These are phyloP conservation scores for Dryadomyces quercivorus DNA, from an alignment of 2,329 filamentous ascomycete species.

Conservation along the genomic window DNA sequence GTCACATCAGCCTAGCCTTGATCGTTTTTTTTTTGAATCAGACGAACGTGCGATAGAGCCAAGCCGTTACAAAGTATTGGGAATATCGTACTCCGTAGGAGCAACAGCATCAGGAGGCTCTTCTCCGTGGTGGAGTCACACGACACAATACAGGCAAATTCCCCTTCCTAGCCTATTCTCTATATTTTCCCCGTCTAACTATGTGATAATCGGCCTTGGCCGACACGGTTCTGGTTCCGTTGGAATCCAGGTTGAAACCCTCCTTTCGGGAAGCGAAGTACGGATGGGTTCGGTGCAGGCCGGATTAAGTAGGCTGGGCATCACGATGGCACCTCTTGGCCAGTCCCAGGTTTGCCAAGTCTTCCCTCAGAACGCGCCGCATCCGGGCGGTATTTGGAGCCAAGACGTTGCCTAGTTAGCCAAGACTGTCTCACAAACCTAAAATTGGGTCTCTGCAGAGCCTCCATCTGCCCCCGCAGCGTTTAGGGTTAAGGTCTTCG, in stretches of 20 bases:
- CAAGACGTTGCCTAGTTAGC: too few species aligned
- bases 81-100: not conserved
- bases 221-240: not conserved
- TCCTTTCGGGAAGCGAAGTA: not conserved
- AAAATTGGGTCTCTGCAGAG: conserved; percentile 1
- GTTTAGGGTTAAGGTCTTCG: not conserved
- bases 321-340: conserved; percentile 2
- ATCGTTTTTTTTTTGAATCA: not conserved
- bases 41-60: not conserved
- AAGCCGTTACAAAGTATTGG: not conserved
- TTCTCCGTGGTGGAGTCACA: not conserved
- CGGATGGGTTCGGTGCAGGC: not conserved
- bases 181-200: too few species aligned
- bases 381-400: not conserved
- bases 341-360: conserved; percentile 2
- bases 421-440: not conserved
- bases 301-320: not conserved
- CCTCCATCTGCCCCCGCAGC: not conserved
- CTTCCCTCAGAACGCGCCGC: conserved; percentile 1
- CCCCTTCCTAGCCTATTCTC: too few species aligned
- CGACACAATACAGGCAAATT: not conserved
- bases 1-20: not conserved
- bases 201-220: not conserved
- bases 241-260: not conserved
- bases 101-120: not conserved